Percentiles rank a stretch among this genome's conserved stretches.
Conservation (phyloP, 148 eudicot species). For the Amaranthus cruentus region DNA sequence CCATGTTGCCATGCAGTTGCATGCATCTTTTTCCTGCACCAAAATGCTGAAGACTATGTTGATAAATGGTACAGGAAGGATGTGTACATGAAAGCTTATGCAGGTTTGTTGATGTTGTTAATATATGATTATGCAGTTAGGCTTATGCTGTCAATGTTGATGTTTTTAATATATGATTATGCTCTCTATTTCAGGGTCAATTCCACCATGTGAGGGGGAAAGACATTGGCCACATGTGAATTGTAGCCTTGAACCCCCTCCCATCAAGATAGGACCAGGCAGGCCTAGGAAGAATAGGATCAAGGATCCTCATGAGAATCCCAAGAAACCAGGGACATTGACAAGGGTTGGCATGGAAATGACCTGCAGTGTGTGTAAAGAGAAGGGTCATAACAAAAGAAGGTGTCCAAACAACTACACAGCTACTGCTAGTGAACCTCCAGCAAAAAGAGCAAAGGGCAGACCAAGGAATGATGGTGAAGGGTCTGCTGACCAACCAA, state of each 20-base stretch:
- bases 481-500: too few species aligned
- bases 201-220: constrained; percentile 8
- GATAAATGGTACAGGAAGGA: neutral
- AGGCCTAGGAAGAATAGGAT: constrained; percentile 8
- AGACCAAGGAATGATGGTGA: too few species aligned
- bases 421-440: too few species aligned
- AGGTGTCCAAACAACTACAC: constrained; percentile 2
- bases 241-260: neutral
- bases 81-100: constrained; percentile 6
- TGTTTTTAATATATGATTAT: too few species aligned
- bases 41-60: neutral
- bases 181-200: neutral
- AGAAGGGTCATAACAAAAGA: too few species aligned
- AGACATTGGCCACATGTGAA: neutral
- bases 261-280: neutral
- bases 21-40: neutral
- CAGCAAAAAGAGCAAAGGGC: too few species aligned
- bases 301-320: neutral
- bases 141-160: too few species aligned
- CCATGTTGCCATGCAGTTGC: neutral
- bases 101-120: neutral
- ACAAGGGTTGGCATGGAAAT: neutral
- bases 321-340: neutral
- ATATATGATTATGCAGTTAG: too few species aligned
- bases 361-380: neutral